A percentile compares a stretch with the other conserved stretches of the same genome.
Conservation (phyloP, 768 basidiomycete species). For the Boletus pseudo-olivaceus region DNA sequence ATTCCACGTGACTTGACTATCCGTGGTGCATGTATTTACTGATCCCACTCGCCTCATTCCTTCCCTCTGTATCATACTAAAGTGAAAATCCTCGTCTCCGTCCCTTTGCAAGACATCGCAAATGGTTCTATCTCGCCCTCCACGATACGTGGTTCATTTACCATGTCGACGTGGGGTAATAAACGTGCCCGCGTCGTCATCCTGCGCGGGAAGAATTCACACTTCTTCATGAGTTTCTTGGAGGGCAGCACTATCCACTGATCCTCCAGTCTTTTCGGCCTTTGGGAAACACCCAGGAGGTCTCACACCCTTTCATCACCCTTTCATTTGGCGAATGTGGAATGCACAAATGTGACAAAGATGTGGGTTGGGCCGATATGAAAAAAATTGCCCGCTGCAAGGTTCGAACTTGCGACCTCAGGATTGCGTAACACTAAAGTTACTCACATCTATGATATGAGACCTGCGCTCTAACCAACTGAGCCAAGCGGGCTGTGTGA, state of each 20-base stretch:
- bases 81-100: constrained; percentile 11
- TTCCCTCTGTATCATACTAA: too few species aligned
- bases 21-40: not conserved
- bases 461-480: constrained; percentile 59
- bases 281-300: constrained; percentile 56
- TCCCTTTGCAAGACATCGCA: constrained; percentile 28
- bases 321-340: not conserved
- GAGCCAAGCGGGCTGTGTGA: constrained; percentile 42
- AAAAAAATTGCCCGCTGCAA: constrained; percentile 47
- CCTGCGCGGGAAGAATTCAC: constrained; percentile 47
- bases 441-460: constrained; percentile 41
- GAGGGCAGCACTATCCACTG: constrained; percentile 46
- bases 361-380: not conserved
- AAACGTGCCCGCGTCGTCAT: constrained; percentile 56
- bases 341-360: not conserved
- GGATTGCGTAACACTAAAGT: constrained; percentile 37
- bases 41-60: too few species aligned
- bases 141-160: constrained; percentile 20
- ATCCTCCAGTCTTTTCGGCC: constrained; percentile 61
- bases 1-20: constrained; percentile 12
- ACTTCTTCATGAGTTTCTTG: constrained; percentile 65
- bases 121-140: constrained; percentile 33
- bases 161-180: constrained; percentile 37
- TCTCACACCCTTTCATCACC: too few species aligned
- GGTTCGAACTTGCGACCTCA: constrained; percentile 65